A percentile compares a stretch with the other conserved stretches of the same genome.
These are phyloP conservation scores for Quercus glauca DNA, from an alignment of 306 rosid species.

Conservation along the genomic window DNA sequence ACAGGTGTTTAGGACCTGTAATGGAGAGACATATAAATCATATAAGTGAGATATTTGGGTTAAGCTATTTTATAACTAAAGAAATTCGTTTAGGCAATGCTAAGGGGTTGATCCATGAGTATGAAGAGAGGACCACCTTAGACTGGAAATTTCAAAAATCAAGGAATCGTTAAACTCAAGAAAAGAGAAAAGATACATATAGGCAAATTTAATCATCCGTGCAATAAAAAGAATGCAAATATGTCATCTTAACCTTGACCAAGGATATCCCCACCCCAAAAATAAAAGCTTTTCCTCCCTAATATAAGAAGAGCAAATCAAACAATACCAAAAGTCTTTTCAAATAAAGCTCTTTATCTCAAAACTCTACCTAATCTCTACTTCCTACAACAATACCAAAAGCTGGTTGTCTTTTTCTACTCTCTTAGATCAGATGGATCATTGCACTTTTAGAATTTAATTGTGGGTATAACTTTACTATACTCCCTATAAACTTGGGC, in stretches of 20 bases:
- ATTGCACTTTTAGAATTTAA: too few species aligned
- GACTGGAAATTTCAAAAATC: background rate
- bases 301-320: background rate
- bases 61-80: background rate
- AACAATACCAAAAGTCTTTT: too few species aligned
- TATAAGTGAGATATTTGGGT: background rate
- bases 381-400: too few species aligned
- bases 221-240: background rate
- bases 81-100: background rate
- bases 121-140: background rate
- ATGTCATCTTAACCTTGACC: too few species aligned
- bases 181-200: background rate
- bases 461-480: too few species aligned
- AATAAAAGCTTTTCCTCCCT: too few species aligned
- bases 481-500: too few species aligned
- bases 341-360: too few species aligned
- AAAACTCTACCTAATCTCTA: background rate
- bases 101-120: background rate
- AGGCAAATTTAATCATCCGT: background rate
- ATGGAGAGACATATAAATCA: constrained; percentile 14
- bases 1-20: constrained; percentile 86
- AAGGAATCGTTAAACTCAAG: background rate
- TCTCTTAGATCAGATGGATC: too few species aligned
- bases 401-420: too few species aligned
- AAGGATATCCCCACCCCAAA: too few species aligned